These are phyloP conservation scores for Globisporangium camurandrum DNA, from an alignment of 352 stramenopile species.

Conservation along the genomic window DNA sequence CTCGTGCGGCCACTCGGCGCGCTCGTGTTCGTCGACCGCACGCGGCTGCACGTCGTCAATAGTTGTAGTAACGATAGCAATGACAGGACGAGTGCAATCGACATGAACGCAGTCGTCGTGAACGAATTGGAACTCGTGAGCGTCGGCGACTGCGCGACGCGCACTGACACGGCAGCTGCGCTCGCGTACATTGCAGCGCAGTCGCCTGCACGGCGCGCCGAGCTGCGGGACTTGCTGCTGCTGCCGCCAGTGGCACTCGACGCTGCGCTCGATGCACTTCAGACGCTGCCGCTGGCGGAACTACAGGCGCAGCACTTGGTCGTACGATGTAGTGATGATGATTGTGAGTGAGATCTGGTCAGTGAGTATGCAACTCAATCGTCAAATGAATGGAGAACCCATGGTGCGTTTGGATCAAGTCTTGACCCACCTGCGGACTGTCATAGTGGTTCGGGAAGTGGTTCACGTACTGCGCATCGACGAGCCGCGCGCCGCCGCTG, in stretches of 20 bases:
- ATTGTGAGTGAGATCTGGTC: too few relatives aligned
- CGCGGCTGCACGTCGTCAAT: conserved; percentile 27
- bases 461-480: conserved; percentile 72
- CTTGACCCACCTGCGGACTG: too few relatives aligned
- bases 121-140: conserved; percentile 44
- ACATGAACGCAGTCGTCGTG: conserved; percentile 70
- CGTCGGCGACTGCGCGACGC: conserved; percentile 23
- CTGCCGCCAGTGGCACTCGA: conserved; percentile 5
- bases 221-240: conserved; percentile 4
- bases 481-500: conserved; percentile 45
- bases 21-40: conserved; percentile 29
- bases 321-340: too few relatives aligned
- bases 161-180: conserved; percentile 18
- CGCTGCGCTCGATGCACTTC: conserved; percentile 1
- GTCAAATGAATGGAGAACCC: too few relatives aligned
- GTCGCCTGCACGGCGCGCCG: conserved; percentile 5
- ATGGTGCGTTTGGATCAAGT: too few relatives aligned
- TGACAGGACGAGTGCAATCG: conserved; percentile 22
- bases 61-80: background rate
- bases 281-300: background rate
- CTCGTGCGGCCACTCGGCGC: conserved; percentile 41
- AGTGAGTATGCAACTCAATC: too few relatives aligned
- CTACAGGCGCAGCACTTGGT: background rate
- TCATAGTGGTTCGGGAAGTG: conserved; percentile 90
- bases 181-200: conserved; percentile 36